Evolutionary conservation across 2,329 filamentous ascomycete species (phyloP).

Genomic region (Orbilia quercus): DNA sequence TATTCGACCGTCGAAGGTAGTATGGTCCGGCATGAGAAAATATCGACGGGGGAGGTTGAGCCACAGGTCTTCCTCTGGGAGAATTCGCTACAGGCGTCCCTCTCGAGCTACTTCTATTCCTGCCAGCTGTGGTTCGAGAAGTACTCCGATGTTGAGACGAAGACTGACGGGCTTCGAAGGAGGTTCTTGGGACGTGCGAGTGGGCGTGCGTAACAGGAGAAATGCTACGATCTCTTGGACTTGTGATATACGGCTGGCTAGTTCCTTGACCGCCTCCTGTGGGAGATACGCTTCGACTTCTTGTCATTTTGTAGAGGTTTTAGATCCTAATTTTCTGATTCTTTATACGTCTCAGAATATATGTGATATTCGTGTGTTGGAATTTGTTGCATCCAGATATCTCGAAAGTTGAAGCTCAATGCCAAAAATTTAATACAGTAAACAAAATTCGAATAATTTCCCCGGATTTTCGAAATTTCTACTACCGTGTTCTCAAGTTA

Average conservation of each 20-base stretch:
- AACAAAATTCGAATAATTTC: not conserved
- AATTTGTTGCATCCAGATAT: constrained; percentile 38
- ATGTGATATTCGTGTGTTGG: constrained; percentile 6
- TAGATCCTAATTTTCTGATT: not conserved
- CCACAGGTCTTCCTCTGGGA: constrained; percentile 20
- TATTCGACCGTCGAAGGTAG: constrained; percentile 40
- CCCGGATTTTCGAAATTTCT: constrained; percentile 7
- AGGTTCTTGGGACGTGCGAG: constrained; percentile 26
- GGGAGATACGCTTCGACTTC: constrained; percentile 42
- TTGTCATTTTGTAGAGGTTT: constrained; percentile 28
- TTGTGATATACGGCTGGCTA: not conserved
- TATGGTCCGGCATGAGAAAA: constrained; percentile 47
- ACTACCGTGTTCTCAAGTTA: not conserved
- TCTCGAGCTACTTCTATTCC: constrained; percentile 45
- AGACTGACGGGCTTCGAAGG: constrained; percentile 49
- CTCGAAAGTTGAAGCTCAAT: constrained; percentile 1
- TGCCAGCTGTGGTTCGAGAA: constrained; percentile 28
- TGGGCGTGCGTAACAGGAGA: constrained; percentile 37
- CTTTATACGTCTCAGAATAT: not conserved
- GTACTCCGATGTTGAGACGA: constrained; percentile 27
- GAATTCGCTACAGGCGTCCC: constrained; percentile 21
- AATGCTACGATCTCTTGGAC: constrained; percentile 39
- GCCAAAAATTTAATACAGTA: not conserved
- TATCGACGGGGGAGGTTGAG: constrained; percentile 35
- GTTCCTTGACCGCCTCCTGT: not conserved